phyloP scores from a whole-genome alignment of 2,329 filamentous ascomycete species.

The Piedraia hortae region DNA sequence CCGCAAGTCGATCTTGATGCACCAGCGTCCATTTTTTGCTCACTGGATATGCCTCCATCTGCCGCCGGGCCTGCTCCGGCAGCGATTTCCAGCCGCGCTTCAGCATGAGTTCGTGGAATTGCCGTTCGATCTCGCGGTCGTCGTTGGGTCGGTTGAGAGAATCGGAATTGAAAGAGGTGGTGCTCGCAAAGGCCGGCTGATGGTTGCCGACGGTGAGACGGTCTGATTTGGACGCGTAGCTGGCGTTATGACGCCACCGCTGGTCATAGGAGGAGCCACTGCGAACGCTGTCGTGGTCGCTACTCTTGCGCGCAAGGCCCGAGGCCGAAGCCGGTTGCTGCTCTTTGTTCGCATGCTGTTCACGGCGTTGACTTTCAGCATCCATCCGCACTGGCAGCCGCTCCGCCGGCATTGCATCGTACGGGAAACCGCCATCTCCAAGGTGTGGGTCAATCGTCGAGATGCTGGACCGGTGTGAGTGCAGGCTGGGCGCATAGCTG shows the following conservation, averaged over 20 bases:
- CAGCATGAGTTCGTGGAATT: conserved; percentile 85
- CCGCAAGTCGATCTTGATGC: conserved; percentile 77
- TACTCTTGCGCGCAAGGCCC: conserved; percentile 19
- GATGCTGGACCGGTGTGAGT: conserved; percentile 18
- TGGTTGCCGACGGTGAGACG: conserved; percentile 13
- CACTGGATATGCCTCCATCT: conserved; percentile 88
- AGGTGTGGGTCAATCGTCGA: conserved; percentile 22
- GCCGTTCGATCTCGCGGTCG: conserved; percentile 61
- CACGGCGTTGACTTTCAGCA: conserved; percentile 26
- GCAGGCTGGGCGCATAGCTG: conserved; percentile 16
- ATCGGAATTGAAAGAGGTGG: conserved; percentile 23
- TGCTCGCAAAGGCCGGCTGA: conserved; percentile 20
- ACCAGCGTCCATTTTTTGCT: conserved; percentile 95
- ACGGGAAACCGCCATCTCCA: conserved; percentile 65
- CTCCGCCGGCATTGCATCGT: conserved; percentile 41
- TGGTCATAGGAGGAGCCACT: conserved; percentile 26
- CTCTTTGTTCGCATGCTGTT: conserved; percentile 60
- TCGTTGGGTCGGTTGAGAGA: conserved; percentile 49
- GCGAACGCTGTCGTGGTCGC: conserved; percentile 31
- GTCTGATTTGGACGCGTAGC: conserved; percentile 18
- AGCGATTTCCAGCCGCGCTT: conserved; percentile 94
- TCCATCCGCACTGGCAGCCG: conserved; percentile 45
- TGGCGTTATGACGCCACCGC: conserved; percentile 8
- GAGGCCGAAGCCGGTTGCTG: conserved; percentile 42
- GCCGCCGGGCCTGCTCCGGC: conserved; percentile 73